Conservation (phyloP, 2,329 filamentous ascomycete genomes). For the Xylaria sp. region DNA sequence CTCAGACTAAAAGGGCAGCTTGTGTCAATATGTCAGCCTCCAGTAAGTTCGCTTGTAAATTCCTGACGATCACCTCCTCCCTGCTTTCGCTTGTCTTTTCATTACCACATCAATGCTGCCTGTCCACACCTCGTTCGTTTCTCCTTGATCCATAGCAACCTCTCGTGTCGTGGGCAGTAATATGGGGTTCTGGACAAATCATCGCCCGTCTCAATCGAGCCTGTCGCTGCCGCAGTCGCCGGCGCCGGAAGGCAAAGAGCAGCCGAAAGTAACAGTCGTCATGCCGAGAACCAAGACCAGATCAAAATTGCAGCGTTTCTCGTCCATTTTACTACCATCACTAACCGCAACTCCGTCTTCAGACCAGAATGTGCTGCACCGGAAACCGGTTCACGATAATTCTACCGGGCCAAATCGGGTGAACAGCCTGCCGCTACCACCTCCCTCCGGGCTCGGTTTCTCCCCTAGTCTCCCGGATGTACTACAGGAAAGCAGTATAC, state of each 20-base stretch:
- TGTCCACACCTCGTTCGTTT: constrained; percentile 1
- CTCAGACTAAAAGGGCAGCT: constrained; percentile 18
- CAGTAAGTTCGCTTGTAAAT: constrained; percentile 27
- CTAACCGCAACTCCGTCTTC: constrained; percentile 36
- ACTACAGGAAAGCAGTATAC: not conserved
- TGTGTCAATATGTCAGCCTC: constrained; percentile 25
- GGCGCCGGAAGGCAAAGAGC: constrained; percentile 1
- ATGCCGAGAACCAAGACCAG: constrained; percentile 28
- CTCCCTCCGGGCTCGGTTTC: constrained; percentile 17
- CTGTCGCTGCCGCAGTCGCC: constrained; percentile 19
- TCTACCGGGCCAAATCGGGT: constrained; percentile 19
- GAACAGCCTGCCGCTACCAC: constrained; percentile 30
- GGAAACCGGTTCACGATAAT: constrained; percentile 37
- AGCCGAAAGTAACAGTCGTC: not conserved
- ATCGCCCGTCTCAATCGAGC: constrained; percentile 1
- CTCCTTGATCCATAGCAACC: not conserved
- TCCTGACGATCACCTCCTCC: constrained; percentile 9
- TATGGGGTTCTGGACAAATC: constrained; percentile 10
- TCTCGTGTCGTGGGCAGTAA: not conserved
- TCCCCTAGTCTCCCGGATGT: not conserved
- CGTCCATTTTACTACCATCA: constrained; percentile 40
- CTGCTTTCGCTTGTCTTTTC: not conserved
- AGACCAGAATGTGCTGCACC: constrained; percentile 34
- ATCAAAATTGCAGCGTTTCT: constrained; percentile 39
- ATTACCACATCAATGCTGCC: not conserved